Evolutionary conservation across 768 basidiomycete species (phyloP), one percentile per base, ranked within the genome.

Genomic region (Leccinum longicurvipes): DNA sequence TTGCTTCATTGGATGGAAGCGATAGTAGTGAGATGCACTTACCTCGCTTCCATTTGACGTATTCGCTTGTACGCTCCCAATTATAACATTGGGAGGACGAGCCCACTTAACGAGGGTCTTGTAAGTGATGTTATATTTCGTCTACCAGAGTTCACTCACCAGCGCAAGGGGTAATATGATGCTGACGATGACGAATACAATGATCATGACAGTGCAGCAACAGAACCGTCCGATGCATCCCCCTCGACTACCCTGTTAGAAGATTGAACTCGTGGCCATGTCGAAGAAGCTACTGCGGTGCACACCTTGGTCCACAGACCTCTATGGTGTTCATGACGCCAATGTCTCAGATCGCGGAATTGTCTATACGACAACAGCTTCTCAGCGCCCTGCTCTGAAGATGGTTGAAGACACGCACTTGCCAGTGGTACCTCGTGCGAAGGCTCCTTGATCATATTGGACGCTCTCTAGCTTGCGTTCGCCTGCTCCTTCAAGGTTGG

Each of bases 161-260:
- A 92, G 63, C 14, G 81, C 81, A 45, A 93, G 76, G 0, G 86
- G 72, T 27, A 92, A 76, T 12, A 87, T 58, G 51, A 91, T 82
- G 72, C 83, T 80, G 52, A 87, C 67, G 49, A 91, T 60, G 28
- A 93, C 64, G 67, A 93, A 82, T 34, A 89, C 53, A 11, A 74
- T 63, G 15, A 82, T 82, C 79, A 92, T 77, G 21, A 92, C 48
- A 12, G 85, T 84, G 71, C 91, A 93, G 63, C 84, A 89, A 69
- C 81, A 86, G 70, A 92, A 86, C 60, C 91, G 72, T 51, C 86
- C 83, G 36, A 83, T 68, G 67, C 85, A 87, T 19, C 82, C 68
- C 27, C 74, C 78, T 55, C 85, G 74, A 52, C 83, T 74, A 15
- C 89, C 87, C 86, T 87, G 46, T 12, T 4, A 32, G 17, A 45